Base-by-base conservation (phyloP, 1,139 yeast species). In the Petasospora fabianii region DNA sequence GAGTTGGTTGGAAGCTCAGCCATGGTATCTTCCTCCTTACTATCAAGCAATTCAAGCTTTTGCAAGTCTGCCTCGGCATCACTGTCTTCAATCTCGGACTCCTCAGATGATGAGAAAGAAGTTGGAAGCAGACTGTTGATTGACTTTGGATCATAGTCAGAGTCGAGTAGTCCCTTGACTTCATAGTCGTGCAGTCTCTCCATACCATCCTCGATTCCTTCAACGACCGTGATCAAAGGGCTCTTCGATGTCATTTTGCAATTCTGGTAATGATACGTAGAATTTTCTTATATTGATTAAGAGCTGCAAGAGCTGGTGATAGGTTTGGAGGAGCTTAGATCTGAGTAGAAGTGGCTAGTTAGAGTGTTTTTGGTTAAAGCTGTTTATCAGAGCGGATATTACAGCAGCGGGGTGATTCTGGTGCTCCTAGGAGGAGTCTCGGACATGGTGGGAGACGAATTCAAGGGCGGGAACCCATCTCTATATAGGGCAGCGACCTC, bases 81-180 rank as follows among this genome's bases (percentile, higher is more conserved):
- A n/a, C 38, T 36, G 12, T 54, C 59, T 18, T 56, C 58, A 9
- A 50, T 42, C 27, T 59, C 59, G 7, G 58, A 50, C 9, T 42
- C 46, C 30, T 49, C 55, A 21, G 51, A 47, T 11, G 54, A 52
- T 14, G 58, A 49, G 44, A 55, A 41, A 3, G 47, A 32, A 11
- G 48, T 38, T 31, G 53, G 47, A 21, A 43, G 30, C 18, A 46
- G 30, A 22, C 38, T 39, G 24, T 44, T 29, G 27, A 48, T 34
- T n/a, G 41, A 30, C 27, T 43, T 38, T 15, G 48, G 41, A 18
- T 46, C 44, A 26, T 38, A 44, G 16, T 37, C 43, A 12, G 46
- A 18, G 24, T 27, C 38, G 33, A 40, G n/a, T 13, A 35, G 35
- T 27, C 24, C 19, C 36, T 42, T 41, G 5, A 10, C 16, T 32